Evolutionary conservation across 495 filamentous ascomycete genomes (phyloP).

Genomic region (Friedmanniomyces endolithicus): DNA sequence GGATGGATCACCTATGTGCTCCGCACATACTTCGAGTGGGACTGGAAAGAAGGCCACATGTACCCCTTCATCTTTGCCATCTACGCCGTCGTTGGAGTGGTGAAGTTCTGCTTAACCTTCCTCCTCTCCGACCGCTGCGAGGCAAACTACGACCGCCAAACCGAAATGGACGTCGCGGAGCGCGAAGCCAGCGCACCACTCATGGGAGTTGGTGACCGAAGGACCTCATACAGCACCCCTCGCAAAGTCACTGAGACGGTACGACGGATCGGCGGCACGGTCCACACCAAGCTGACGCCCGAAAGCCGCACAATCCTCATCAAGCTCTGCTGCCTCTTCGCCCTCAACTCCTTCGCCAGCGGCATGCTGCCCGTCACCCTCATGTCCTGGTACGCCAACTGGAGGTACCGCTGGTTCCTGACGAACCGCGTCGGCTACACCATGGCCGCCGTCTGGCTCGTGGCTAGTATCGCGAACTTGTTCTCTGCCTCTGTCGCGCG

Average conservation of each 20-base stretch:
- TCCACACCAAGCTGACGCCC: conserved; percentile 7
- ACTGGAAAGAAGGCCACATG: conserved; percentile 34
- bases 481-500: conserved; percentile 63
- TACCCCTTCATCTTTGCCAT: conserved; percentile 57
- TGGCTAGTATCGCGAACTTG: conserved; percentile 55
- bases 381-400: conserved; percentile 10
- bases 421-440: conserved; percentile 63
- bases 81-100: conserved; percentile 53
- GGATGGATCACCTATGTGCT: conserved; percentile 53
- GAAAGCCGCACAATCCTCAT: conserved; percentile 48
- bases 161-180: conserved; percentile 9
- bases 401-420: conserved; percentile 34
- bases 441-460: conserved; percentile 53
- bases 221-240: neutral
- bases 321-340: conserved; percentile 61
- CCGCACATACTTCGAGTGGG: conserved; percentile 39
- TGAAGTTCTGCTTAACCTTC: conserved; percentile 53
- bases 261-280: neutral
- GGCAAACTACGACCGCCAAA: conserved; percentile 17
- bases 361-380: conserved; percentile 51
- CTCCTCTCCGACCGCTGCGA: conserved; percentile 50
- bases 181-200: conserved; percentile 31
- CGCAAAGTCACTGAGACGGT: neutral
- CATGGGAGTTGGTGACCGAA: conserved; percentile 26
- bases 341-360: conserved; percentile 64